Evolutionary conservation across 2,329 filamentous ascomycete species (phyloP), one percentile per base, ranked within the genome.

Genomic region (Intubia oerlemansii): DNA sequence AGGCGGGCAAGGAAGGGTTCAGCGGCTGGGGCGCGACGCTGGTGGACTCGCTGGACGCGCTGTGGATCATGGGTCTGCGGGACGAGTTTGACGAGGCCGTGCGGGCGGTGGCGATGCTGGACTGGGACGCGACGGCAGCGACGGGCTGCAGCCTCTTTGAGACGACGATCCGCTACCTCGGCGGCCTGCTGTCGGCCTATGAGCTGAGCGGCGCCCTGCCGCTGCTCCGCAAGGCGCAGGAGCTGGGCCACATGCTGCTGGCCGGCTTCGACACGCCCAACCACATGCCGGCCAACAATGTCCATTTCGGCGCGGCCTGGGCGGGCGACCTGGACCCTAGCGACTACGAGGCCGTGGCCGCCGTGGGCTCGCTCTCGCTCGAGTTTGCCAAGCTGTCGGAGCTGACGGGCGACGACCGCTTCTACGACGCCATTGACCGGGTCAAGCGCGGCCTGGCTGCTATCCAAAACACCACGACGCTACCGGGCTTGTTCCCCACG

Each of bases 1-100:
- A 70, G 26, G 54, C 53, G n/a, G 66, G 57, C 38, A 66, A 66
- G 10, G 76, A 93, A 44, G 78, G 79, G 0, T 93, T 93, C 49
- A 84, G 80, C 44, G 79, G 77, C 26, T 92, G 82, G 82, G 78
- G 77, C 15, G 82, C 82, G 10, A 91, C 82, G 1, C 47, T 92
- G 35, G 76, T 92, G 7, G 82, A 92, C 52, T 57, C 66, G 2
- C 53, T 85, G 31, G 81, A 91, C 44, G 84, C 80, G 0, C 55
- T 91, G 5, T 90, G 78, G 76, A 82, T 91, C 39, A 81, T 85
- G 63, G 79, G 66, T 13, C 43, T 90, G 44, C 65, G 66, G 40
- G 59, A 74, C 1, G 79, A 90, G 41, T 91, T 90, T 42, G 66
- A 79, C 33, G 71, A 80, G 36, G 81, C 80, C 3, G 66, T 77